phyloP scores from a whole-genome alignment of 2,329 filamentous ascomycete genomes.

The Cytospora schulzeri region DNA sequence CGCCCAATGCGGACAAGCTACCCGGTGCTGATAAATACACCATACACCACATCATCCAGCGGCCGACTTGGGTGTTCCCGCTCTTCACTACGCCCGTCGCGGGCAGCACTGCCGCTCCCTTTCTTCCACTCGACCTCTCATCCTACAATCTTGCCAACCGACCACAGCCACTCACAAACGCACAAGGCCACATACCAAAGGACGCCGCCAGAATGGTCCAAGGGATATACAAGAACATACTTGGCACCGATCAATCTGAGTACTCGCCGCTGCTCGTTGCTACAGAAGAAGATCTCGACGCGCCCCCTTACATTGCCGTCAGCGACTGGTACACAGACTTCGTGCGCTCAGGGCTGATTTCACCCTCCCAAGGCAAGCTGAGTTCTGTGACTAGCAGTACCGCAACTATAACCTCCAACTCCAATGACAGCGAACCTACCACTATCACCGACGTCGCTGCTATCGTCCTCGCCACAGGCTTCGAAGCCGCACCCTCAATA shows the following conservation, averaged over 20 bases:
- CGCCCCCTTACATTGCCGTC: constrained; percentile 68
- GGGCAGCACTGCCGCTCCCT: constrained; percentile 58
- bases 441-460: constrained; percentile 61
- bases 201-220: constrained; percentile 60
- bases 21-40: constrained; percentile 52
- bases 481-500: constrained; percentile 64
- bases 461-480: constrained; percentile 76
- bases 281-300: constrained; percentile 42
- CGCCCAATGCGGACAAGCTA: constrained; percentile 47
- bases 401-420: constrained; percentile 37
- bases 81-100: constrained; percentile 56
- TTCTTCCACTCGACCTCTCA: constrained; percentile 72
- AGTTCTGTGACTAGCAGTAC: constrained; percentile 40
- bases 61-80: constrained; percentile 73
- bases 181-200: constrained; percentile 63
- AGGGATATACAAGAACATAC: constrained; percentile 47
- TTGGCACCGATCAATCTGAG: constrained; percentile 58
- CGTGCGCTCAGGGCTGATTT: constrained; percentile 65
- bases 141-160: constrained; percentile 71
- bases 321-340: constrained; percentile 75
- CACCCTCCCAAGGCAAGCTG: constrained; percentile 52
- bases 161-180: constrained; percentile 60
- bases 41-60: constrained; percentile 69
- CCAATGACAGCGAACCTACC: constrained; percentile 25
- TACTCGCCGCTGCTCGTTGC: constrained; percentile 49